phyloP scores from a whole-genome alignment of 306 rosid genomes.

The Cucumis cinereus region DNA sequence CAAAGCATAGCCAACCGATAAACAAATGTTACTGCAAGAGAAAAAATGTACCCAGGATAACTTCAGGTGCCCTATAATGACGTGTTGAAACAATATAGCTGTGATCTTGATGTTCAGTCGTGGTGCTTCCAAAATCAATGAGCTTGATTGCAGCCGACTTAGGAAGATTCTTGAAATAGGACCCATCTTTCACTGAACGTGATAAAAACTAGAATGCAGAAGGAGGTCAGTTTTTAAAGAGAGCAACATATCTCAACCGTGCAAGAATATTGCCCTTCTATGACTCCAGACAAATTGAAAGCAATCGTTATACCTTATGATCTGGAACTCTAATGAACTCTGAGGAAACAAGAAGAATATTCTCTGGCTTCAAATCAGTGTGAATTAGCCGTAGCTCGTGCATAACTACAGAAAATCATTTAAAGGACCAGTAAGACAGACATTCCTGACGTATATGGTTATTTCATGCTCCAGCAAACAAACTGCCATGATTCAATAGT shows the following conservation, averaged over 20 bases:
- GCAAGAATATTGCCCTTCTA: background rate
- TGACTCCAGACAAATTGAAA: background rate
- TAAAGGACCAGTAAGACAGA: slow-evolving; percentile 8
- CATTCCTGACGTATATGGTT: background rate
- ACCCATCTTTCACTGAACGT: slow-evolving; percentile 49
- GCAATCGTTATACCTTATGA: slow-evolving; percentile 35
- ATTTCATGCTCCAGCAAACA: background rate
- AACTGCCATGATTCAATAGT: background rate
- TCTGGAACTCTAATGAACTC: slow-evolving; percentile 66
- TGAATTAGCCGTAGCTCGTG: slow-evolving; percentile 67
- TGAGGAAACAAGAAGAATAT: slow-evolving; percentile 37
- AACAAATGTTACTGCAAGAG: background rate
- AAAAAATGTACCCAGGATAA: slow-evolving; percentile 49
- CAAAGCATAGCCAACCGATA: background rate
- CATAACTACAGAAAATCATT: slow-evolving; percentile 48
- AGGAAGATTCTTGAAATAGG: slow-evolving; percentile 63
- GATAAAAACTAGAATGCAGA: slow-evolving; percentile 39
- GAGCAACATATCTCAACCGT: background rate
- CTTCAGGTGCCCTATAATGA: slow-evolving; percentile 77
- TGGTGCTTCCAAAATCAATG: slow-evolving; percentile 80
- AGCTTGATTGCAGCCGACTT: slow-evolving; percentile 74
- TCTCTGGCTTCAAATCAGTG: slow-evolving; percentile 71
- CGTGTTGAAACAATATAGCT: slow-evolving; percentile 76
- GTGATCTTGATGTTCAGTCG: slow-evolving; percentile 71
- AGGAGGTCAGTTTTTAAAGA: background rate